Evolutionary conservation across 2,329 filamentous ascomycete genomes (phyloP).

Genomic region (Cytospora mali): DNA sequence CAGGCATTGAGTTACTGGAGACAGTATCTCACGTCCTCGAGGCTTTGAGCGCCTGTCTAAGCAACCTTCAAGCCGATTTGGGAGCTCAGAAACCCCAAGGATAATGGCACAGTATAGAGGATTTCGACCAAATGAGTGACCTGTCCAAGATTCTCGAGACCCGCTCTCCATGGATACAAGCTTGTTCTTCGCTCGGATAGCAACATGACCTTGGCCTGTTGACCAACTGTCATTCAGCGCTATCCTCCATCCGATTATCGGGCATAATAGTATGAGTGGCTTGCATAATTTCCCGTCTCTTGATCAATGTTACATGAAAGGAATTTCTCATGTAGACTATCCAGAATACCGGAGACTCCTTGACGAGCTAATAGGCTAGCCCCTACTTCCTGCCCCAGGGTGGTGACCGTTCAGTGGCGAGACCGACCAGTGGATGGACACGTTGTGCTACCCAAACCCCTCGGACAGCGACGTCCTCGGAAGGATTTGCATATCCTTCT

Average conservation of each 20-base stretch:
- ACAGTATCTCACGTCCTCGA: neutral
- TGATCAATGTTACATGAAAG: neutral
- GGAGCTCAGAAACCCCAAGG: no score
- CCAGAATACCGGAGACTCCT: neutral
- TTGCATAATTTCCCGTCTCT: neutral
- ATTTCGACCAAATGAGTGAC: neutral
- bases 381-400: neutral
- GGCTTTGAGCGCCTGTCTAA: neutral
- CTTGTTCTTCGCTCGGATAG: neutral
- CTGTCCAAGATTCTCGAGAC: neutral
- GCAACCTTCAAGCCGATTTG: neutral
- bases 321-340: neutral
- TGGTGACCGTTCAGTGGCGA: neutral
- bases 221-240: neutral
- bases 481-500: neutral
- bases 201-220: neutral
- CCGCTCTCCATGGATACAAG: neutral
- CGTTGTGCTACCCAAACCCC: constrained; percentile 5
- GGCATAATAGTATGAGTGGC: neutral
- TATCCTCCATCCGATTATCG: neutral
- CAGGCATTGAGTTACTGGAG: neutral
- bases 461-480: constrained; percentile 7
- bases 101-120: neutral
- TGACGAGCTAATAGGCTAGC: neutral
- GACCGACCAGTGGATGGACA: neutral